phyloP scores from a whole-genome alignment of 1,284 basidiomycete species.

The Xerocomus alliaceus region DNA sequence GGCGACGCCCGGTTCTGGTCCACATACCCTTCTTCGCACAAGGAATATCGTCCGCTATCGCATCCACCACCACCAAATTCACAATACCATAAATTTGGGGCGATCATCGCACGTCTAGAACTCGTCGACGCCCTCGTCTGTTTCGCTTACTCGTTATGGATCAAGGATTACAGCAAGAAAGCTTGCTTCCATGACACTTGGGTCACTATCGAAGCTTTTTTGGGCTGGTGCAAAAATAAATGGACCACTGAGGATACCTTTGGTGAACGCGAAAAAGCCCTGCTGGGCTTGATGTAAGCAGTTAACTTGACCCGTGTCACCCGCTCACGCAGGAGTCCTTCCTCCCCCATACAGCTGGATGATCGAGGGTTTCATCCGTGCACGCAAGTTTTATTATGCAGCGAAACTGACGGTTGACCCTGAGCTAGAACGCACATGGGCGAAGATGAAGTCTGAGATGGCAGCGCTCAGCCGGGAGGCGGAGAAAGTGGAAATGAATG shows the following conservation, averaged over 20 bases:
- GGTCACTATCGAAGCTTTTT: slow-evolving; percentile 66
- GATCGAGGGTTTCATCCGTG: slow-evolving; percentile 74
- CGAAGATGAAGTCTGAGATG: slow-evolving; percentile 51
- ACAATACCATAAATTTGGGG: slow-evolving; percentile 72
- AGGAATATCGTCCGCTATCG: slow-evolving; percentile 64
- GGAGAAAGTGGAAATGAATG: slow-evolving; percentile 48
- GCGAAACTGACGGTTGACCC: slow-evolving; percentile 50
- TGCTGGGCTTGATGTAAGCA: slow-evolving; percentile 77
- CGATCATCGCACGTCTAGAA: slow-evolving; percentile 75
- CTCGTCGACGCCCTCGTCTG: slow-evolving; percentile 74
- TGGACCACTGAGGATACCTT: slow-evolving; percentile 66
- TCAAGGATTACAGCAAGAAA: slow-evolving; percentile 61
- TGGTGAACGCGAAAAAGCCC: slow-evolving; percentile 74
- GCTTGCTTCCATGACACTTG: slow-evolving; percentile 63
- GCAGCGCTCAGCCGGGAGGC: slow-evolving; percentile 54
- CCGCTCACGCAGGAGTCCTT: slow-evolving; percentile 41
- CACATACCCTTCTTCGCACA: slow-evolving; percentile 67
- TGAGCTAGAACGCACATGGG: slow-evolving; percentile 48
- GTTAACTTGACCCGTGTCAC: slow-evolving; percentile 27
- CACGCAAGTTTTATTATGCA: slow-evolving; percentile 60
- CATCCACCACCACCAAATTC: slow-evolving; percentile 68
- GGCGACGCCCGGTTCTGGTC: slow-evolving; percentile 77
- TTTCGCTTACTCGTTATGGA: slow-evolving; percentile 78
- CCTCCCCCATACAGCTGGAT: slow-evolving; percentile 58
- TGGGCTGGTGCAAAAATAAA: slow-evolving; percentile 70